These are phyloP conservation scores for Trichosanthes cucumerina DNA, from an alignment of 306 rosid genomes.

Conservation along the genomic window DNA sequence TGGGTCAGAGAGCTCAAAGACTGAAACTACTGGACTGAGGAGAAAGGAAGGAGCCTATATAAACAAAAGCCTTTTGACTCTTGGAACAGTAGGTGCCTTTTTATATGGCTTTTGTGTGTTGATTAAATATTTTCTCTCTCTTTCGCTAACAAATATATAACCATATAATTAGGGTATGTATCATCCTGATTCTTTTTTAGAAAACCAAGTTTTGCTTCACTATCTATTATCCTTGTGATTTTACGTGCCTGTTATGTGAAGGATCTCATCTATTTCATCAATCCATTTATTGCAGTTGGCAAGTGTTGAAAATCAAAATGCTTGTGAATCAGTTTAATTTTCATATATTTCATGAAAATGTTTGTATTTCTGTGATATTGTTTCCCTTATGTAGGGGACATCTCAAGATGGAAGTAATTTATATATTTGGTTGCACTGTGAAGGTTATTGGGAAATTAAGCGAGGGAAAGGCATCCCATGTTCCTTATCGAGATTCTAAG, in stretches of 20 bases:
- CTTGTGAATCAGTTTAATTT: neutral
- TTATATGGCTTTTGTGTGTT: neutral
- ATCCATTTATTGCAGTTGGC: neutral
- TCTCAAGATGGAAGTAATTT: conserved; percentile 7
- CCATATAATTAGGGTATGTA: neutral
- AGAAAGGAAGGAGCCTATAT: conserved; percentile 99
- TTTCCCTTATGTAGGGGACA: conserved; percentile 6
- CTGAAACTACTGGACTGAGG: conserved; percentile 93
- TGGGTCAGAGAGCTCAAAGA: conserved; percentile 99
- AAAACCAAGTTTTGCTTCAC: neutral
- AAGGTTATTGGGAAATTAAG: conserved; percentile 97
- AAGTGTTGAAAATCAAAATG: neutral
- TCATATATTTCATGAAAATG: neutral
- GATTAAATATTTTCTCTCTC: neutral
- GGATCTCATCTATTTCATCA: neutral
- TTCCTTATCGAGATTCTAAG: conserved; percentile 98
- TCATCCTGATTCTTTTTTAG: neutral
- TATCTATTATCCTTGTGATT: neutral
- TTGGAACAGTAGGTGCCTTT: conserved; percentile 80
- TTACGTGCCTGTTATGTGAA: neutral
- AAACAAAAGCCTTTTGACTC: conserved; percentile 95
- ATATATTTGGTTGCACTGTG: conserved; percentile 35
- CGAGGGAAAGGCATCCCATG: conserved; percentile 99
- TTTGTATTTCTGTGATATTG: conserved; percentile 3
- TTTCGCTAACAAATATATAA: neutral